These are phyloP conservation scores for Penicillium odoratum DNA, from an alignment of 495 filamentous ascomycete genomes.

Conservation along the genomic window DNA sequence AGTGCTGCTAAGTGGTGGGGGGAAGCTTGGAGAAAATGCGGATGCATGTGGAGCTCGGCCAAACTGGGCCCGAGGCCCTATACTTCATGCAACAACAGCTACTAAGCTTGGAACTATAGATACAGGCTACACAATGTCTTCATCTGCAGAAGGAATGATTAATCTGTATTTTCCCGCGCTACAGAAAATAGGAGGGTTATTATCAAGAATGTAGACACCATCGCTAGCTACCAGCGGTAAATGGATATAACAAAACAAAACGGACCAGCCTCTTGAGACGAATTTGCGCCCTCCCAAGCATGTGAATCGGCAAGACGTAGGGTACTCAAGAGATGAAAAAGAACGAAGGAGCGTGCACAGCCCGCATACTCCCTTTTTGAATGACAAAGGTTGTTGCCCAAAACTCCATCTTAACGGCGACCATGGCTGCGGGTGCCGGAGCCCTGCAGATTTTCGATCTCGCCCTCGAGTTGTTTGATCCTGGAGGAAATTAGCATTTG, in stretches of 20 bases:
- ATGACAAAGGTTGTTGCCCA: conserved; percentile 25
- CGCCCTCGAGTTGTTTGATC: conserved; percentile 92
- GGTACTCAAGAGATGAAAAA: conserved; percentile 44
- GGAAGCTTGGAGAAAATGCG: conserved; percentile 1
- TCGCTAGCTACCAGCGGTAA: conserved; percentile 51
- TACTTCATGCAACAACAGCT: neutral
- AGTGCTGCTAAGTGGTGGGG: neutral
- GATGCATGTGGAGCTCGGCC: conserved; percentile 5
- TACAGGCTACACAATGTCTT: neutral
- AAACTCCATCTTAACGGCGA: conserved; percentile 67
- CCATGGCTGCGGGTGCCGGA: conserved; percentile 91
- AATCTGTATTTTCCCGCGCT: conserved; percentile 35
- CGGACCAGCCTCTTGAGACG: conserved; percentile 27
- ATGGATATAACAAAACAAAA: conserved; percentile 41
- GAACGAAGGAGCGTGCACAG: conserved; percentile 35
- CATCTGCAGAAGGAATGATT: conserved; percentile 15
- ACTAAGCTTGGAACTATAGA: neutral
- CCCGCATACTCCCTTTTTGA: conserved; percentile 37
- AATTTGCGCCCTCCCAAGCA: conserved; percentile 33
- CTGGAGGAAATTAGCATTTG: conserved; percentile 41
- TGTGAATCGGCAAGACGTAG: conserved; percentile 31
- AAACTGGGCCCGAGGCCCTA: conserved; percentile 10
- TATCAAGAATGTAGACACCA: conserved; percentile 52
- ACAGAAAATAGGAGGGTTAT: conserved; percentile 49
- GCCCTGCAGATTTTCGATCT: conserved; percentile 92